A percentile compares a stretch with the other conserved stretches of the same genome.
phyloP scores from a whole-genome alignment of 768 basidiomycete genomes.

The Boletus pseudopeckii region DNA sequence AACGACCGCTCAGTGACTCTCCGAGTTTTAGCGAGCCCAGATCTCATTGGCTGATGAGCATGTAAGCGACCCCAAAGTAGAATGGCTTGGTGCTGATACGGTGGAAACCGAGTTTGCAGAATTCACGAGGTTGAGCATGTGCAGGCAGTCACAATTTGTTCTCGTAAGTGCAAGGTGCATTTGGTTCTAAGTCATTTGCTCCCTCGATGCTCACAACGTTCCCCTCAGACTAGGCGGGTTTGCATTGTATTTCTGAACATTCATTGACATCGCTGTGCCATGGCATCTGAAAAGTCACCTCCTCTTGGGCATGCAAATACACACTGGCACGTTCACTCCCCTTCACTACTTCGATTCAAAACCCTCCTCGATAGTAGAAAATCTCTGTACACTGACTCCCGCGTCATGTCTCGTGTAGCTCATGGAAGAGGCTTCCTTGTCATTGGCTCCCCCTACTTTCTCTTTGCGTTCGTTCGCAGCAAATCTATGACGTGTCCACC shows the following conservation, averaged over 20 bases:
- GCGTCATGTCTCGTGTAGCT: background rate
- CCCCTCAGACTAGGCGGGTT: background rate
- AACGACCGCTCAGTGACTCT: background rate
- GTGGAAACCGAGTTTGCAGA: background rate
- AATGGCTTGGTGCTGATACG: no score
- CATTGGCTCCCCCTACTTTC: background rate
- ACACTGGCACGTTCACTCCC: background rate
- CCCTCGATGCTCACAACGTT: background rate
- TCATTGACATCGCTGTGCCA: background rate
- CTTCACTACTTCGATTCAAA: background rate
- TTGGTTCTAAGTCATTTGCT: background rate
- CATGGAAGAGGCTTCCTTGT: slow-evolving; percentile 5
- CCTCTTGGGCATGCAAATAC: background rate
- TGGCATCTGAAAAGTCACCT: background rate
- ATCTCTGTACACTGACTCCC: slow-evolving; percentile 4
- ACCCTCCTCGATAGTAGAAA: background rate
- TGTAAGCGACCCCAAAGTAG: background rate
- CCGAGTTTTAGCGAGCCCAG: background rate
- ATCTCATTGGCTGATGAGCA: background rate
- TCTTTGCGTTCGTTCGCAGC: background rate
- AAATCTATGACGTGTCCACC: background rate
- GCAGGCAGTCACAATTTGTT: background rate
- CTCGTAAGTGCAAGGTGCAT: background rate
- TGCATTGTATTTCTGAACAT: background rate
- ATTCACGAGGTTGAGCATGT: background rate